phyloP scores from a whole-genome alignment of 2,329 filamentous ascomycete genomes.

The Cercospora zeina region DNA sequence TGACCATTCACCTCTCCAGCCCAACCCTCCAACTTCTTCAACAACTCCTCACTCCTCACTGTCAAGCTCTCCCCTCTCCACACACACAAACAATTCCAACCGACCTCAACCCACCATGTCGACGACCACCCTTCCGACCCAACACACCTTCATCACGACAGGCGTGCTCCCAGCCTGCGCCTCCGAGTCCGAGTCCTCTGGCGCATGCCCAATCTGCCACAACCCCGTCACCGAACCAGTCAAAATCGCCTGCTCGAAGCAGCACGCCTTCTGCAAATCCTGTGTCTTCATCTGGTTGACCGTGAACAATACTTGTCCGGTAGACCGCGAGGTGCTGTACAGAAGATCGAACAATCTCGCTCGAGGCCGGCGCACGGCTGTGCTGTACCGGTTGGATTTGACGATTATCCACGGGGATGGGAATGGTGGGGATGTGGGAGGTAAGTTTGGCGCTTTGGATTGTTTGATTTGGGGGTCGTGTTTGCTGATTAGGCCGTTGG shows the following conservation, averaged over 20 bases:
- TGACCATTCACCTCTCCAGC: no score
- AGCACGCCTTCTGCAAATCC: conserved; percentile 2
- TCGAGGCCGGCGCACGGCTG: background rate
- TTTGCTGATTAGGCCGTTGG: background rate
- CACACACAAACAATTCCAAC: background rate
- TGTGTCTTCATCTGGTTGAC: background rate
- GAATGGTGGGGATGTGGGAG: background rate
- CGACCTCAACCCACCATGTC: background rate
- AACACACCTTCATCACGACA: background rate
- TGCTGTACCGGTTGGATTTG: background rate
- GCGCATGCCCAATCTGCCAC: conserved; percentile 2
- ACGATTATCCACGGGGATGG: background rate
- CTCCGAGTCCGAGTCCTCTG: background rate
- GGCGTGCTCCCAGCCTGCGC: background rate
- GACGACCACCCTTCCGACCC: background rate
- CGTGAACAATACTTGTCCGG: background rate
- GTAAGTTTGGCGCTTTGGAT: background rate
- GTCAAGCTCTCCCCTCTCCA: background rate
- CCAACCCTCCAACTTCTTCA: background rate
- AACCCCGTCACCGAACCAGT: background rate
- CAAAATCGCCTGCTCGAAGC: background rate
- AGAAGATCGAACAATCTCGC: background rate
- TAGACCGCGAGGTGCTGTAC: background rate
- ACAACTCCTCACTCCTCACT: background rate
- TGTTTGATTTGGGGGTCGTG: no score